Evolutionary conservation across 2,329 filamentous ascomycete species (phyloP).

Genomic region (Calycina herbarum): DNA sequence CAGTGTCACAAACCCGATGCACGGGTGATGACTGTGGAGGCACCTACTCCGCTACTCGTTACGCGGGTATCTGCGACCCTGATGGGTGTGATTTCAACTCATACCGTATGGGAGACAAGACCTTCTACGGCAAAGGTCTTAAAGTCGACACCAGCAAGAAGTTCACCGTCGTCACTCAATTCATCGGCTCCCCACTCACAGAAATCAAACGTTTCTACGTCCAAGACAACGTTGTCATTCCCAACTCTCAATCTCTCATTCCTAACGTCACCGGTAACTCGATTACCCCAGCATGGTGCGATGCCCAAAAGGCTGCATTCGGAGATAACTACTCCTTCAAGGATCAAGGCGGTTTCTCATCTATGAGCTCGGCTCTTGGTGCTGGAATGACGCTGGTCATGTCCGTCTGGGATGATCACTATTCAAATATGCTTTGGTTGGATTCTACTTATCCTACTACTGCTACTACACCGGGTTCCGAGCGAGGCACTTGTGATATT

Average conservation of each 20-base stretch:
- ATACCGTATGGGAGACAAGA: slow-evolving; percentile 56
- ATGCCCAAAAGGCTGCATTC: slow-evolving; percentile 55
- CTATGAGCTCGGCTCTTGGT: slow-evolving; percentile 55
- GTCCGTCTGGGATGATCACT: slow-evolving; percentile 56
- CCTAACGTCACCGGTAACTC: slow-evolving; percentile 49
- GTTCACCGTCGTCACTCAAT: slow-evolving; percentile 61
- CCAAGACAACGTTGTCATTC: slow-evolving; percentile 52
- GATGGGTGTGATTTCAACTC: slow-evolving; percentile 64
- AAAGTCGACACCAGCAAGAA: slow-evolving; percentile 54
- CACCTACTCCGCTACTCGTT: slow-evolving; percentile 48
- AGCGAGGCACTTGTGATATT: slow-evolving; percentile 55
- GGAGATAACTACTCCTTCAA: slow-evolving; percentile 54
- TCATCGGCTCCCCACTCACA: slow-evolving; percentile 52
- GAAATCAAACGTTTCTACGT: slow-evolving; percentile 42
- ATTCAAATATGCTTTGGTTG: slow-evolving; percentile 72
- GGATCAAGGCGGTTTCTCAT: slow-evolving; percentile 54
- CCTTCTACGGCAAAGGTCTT: slow-evolving; percentile 56
- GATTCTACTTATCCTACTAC: slow-evolving; percentile 63
- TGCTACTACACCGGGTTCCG: slow-evolving; percentile 47
- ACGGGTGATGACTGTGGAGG: slow-evolving; percentile 41
- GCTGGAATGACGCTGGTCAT: slow-evolving; percentile 65
- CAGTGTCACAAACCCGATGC: slow-evolving; percentile 41
- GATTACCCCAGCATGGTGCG: slow-evolving; percentile 60
- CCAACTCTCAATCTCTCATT: slow-evolving; percentile 49
- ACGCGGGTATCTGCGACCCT: slow-evolving; percentile 57